Evolutionary conservation across 305 asterid species (phyloP).

Genomic region (Fraxinus paxiana): DNA sequence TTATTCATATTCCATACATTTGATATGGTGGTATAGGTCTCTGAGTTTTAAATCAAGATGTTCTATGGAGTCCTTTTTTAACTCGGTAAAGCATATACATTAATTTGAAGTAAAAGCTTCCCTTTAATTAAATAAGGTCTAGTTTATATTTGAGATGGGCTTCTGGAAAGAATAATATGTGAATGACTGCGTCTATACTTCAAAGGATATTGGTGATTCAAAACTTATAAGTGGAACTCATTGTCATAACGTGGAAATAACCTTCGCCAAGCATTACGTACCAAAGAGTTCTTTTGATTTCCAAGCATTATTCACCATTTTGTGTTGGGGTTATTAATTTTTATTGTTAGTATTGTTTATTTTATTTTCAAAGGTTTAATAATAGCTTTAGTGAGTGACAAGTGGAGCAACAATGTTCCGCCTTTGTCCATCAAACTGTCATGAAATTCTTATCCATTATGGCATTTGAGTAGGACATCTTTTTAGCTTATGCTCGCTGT

Average conservation of each 20-base stretch:
- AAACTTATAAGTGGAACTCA: not conserved
- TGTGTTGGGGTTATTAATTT: not conserved
- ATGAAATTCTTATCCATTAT: not conserved
- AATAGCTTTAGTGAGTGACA: not conserved
- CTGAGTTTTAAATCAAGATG: not conserved
- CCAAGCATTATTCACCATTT: not conserved
- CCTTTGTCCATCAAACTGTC: not conserved
- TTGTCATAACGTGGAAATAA: not conserved
- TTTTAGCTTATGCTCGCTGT: not conserved
- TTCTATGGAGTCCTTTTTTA: not conserved
- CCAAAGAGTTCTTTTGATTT: not conserved
- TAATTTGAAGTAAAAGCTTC: not conserved
- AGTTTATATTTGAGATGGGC: not conserved
- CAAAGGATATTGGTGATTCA: not conserved
- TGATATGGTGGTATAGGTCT: constrained; percentile 1
- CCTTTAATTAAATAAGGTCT: not conserved
- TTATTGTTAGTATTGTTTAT: not conserved
- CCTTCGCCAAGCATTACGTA: not conserved
- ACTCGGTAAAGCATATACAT: not conserved
- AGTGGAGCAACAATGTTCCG: not conserved
- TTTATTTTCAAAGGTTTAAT: not conserved
- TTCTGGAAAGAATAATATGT: not conserved
- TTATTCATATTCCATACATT: not conserved
- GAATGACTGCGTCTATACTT: not conserved
- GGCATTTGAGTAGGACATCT: not conserved